Evolutionary conservation across 345 rosid species (phyloP), one percentile per base, ranked within the genome.

Genomic region (Corchorus olitorius): DNA sequence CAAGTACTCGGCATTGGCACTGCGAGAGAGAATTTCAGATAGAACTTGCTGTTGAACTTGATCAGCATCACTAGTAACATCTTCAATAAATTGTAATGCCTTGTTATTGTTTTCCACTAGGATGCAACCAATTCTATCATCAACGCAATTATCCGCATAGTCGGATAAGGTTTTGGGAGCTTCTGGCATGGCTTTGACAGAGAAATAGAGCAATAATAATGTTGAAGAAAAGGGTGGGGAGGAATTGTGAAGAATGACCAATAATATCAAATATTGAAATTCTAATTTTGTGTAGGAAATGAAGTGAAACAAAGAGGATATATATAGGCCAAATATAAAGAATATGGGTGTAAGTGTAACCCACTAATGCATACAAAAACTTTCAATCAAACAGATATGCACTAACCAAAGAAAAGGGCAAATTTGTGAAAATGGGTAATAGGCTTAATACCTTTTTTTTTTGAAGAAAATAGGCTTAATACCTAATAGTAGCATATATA

Each of bases 1-100:
- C 79, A 88, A 75, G 74, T 86, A 88, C 83, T 88, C 89, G 43
- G 82, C 86, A 49, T 78, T 76, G 45, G 86, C 80, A 53, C 78
- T 88, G 45, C 84, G 60, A 53, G 81, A 74, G 3, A 88, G 85
- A 52, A 88, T 88, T 78, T 88, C 83, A 34, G 79, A 77, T n/a
- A 86, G 86, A 62, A 83, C 86, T 48, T 52, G 80, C 71, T 66
- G 81, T 58, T 88, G 91, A 27, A 81, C 75, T 72, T 76, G 81
- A 50, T 81, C 87, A 37, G 89, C 65, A 70, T 75, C 55, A 16
- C 53, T 65, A 8, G 91, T 86, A 14, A 88, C 85, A 19, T 78
- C 82, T 70, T 88, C 89, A 61, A 88, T 81, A 59, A 84, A 83
- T 75, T 80, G 63, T n/a, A 86, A 78, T 4, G 81, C 75, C 64